Evolutionary conservation across 2,329 filamentous ascomycete species (phyloP), one percentile per base, ranked within the genome.

Genomic region (Trichoderma breve): DNA sequence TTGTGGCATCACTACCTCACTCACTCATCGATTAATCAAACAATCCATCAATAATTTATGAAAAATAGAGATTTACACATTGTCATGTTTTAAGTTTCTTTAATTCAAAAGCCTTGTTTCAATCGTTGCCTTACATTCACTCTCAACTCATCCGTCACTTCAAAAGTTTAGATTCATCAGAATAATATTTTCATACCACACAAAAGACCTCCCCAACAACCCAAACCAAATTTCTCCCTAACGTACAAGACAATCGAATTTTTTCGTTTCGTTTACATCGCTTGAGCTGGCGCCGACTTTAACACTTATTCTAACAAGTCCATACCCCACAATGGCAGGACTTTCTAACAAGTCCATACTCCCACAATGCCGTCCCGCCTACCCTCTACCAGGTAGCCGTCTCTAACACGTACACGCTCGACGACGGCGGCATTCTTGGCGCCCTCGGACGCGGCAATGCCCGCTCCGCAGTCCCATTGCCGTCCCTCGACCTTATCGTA

Each of bases 401-500:
- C 96, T 82, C 93, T 94, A 79, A 98, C 91, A 75, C 95, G 89
- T 72, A 98, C 95, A 73, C 89, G 90, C 82, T 98, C 95, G 24
- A 99, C 91, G 71, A 91, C 86, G 15, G 90, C 87, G 7, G 91
- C 87, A 71, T 84, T 86, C 76, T 89, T 90, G 14, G 87, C 89
- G 71, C 90, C 87, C 67, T 92, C 90, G 24, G 90, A 89, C 72
- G 91, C 91, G 3, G 86, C 87, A 62, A 92, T 89, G 43, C 95
- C 95, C 3, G 94, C 91, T 68, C 96, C 96, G 82, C 95, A 98
- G 81, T 97, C 94, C 96, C 96, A 99, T 82, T 98, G 96, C 73
- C 93, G 87, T 53, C 94, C 94, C 80, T 99, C 96, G 3, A 94
- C 91, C 86, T 98, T 98, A 84, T 99, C 96, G 83, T 98, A 99